A percentile compares a stretch with the other conserved stretches of the same genome.
Conservation (phyloP, 2,329 filamentous ascomycete genomes). For the Septoria petroselini region DNA sequence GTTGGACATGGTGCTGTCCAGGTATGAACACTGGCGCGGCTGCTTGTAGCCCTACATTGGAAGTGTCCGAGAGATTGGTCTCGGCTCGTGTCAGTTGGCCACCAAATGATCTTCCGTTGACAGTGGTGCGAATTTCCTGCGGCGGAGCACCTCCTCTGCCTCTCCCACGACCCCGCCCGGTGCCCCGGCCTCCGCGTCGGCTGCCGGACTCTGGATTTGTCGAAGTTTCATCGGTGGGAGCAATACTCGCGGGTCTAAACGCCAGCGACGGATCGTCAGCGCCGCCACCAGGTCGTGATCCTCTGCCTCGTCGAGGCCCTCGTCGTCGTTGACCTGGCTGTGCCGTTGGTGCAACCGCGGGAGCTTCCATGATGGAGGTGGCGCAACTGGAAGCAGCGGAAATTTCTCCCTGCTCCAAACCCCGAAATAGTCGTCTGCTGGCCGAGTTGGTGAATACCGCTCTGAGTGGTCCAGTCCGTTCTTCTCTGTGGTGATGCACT, state of each 20-base stretch:
- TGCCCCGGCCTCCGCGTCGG: constrained; percentile 15
- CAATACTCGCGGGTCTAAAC: constrained; percentile 36
- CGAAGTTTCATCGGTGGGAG: constrained; percentile 26
- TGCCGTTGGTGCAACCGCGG: constrained; percentile 4
- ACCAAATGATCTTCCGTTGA: constrained; percentile 49
- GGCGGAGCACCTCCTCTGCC: constrained; percentile 27
- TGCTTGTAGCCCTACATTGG: constrained; percentile 42
- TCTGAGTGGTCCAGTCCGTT: no score
- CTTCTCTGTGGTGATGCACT: background rate
- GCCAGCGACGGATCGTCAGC: constrained; percentile 25
- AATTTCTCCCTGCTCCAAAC: background rate
- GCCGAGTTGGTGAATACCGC: no score
- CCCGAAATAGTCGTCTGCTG: no score
- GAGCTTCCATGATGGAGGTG: constrained; percentile 16
- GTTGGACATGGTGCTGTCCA: constrained; percentile 40
- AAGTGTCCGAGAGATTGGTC: constrained; percentile 8
- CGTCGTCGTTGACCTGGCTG: constrained; percentile 20
- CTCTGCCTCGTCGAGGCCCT: constrained; percentile 32
- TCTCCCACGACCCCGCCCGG: constrained; percentile 16
- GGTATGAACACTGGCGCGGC: constrained; percentile 53
- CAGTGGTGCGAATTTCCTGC: constrained; percentile 31
- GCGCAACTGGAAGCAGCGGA: background rate
- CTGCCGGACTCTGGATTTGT: constrained; percentile 12
- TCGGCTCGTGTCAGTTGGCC: constrained; percentile 46
- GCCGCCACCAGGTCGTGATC: constrained; percentile 28